Base-by-base conservation (phyloP, 306 rosid genomes). In the Trifolium dubium region DNA sequence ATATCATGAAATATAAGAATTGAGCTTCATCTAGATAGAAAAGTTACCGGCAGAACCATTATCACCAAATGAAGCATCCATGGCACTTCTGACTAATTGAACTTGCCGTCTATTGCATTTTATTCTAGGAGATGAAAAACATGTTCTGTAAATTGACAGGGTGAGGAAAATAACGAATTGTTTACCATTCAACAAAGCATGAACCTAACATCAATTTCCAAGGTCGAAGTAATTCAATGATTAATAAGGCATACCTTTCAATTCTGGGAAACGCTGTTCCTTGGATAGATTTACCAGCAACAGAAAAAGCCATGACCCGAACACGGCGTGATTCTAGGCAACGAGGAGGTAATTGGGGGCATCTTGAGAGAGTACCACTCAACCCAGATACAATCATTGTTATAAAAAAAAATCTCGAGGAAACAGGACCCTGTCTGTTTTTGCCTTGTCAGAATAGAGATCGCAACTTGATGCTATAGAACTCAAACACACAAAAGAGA, bases 1-100 rank as follows among this genome's bases (percentile, higher is more conserved):
- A n/a, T 14, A 69, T 23, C 40, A 71, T 44, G 29, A 14, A 40
- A 77, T 43, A 68, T 17, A 30, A 59, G 35, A 53, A 49, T 14
- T 49, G 55, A 58, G 44, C 6, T 73, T 15, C 53, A 31, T 56
- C 19, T 69, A 73, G 72, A 82, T 46, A 47, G 59, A 69, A 80
- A 64, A 74, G 46, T 83, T 86, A 89, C 96, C 97, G 5, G 91
- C 0, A 47, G 91, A 86, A 74, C 84, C 92, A 61, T 88, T 79
- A 80, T 93, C 94, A 47, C 90, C 92, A 43, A 53, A 85, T 44
- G 97, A 94, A 80, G 97, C 95, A 83, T 94, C 97, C 91, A 82
- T 86, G 39, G 96, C 87, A 79, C 90, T 77, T 85, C 73, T 89
- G 69, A 89, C 79, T 82, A 82, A 60, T 10, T 61, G 85, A 79